Evolutionary conservation across 192 early-diverging fungal genomes (phyloP), one percentile per base, ranked within the genome.

Genomic region (Tieghemiomyces parasiticus): DNA sequence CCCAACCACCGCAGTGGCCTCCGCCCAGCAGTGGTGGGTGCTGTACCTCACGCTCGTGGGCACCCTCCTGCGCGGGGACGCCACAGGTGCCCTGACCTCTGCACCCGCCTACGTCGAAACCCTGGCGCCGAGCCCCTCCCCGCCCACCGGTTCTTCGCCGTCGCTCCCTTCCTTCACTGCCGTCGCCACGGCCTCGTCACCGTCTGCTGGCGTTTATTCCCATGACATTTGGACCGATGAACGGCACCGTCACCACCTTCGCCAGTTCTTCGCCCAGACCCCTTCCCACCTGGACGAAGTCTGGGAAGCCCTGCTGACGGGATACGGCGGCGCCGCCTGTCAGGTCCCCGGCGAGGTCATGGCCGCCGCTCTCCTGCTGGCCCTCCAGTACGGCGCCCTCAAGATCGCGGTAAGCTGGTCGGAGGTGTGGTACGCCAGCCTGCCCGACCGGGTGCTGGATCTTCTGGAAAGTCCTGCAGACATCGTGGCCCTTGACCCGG

Each of bases 21-120:
- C 19, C 13, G 12, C 34, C 4, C 31, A 56, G 31, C 54, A 29
- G 19, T 56, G 54, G 54, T 56, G 54, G 54, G 54, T 56, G 34
- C 19, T 56, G 54, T 56, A 56, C 34, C 34, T 56, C 16, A 56
- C 54, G 2, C 54, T 56, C 24, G 14, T 56, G 31, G 54, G 54
- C 19, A n/a, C 54, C 28, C 4, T 56, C 0, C 13, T 56, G 54
- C 29, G 33, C 20, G 32, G 38, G 8, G 16, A 6, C 38, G 38
- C 38, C 31, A 1, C 29, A 56, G 19, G 31, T 16, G 54, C 13
- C 8, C 20, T 20, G 54, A 16, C 54, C 14, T 2, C 20, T 30
- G 54, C 31, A 30, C 32, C 32, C 32, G 4, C 9, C 20, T 2
- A 3, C 54, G 14, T 20, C 13, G 38, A 42, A 42, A 16, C 38